A percentile compares a stretch with the other conserved stretches of the same genome.
Conservation (phyloP, 148 eudicot genomes). For the Persicaria tinctoria region DNA sequence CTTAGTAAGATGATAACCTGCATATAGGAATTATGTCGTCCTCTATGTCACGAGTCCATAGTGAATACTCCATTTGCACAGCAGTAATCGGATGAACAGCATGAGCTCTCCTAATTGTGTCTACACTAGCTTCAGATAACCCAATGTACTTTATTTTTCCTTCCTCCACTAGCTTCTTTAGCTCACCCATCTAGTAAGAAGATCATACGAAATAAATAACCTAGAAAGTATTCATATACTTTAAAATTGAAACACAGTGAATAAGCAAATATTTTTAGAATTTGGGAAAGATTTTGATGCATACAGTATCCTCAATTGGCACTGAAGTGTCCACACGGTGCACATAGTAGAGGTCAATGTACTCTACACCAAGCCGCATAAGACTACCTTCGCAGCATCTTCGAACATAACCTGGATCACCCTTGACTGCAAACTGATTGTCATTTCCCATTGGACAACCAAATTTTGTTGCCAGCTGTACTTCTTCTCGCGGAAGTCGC, state of each 20-base stretch:
- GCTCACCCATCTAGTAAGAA: slow-evolving; percentile 35
- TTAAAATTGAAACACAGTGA: background rate
- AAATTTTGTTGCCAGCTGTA: slow-evolving; percentile 41
- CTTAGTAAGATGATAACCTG: slow-evolving; percentile 14
- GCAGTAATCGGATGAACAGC: slow-evolving; percentile 46
- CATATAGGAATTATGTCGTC: slow-evolving; percentile 44
- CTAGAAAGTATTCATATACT: background rate
- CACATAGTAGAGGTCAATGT: slow-evolving; percentile 41
- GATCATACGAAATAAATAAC: background rate
- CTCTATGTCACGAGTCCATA: slow-evolving; percentile 39
- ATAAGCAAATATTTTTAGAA: background rate
- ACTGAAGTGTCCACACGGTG: slow-evolving; percentile 39
- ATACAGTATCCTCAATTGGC: slow-evolving; percentile 45
- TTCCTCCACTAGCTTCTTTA: slow-evolving; percentile 47
- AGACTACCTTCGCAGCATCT: slow-evolving; percentile 40
- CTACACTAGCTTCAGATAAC: slow-evolving; percentile 36
- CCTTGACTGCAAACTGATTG: slow-evolving; percentile 17
- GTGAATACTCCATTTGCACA: slow-evolving; percentile 43
- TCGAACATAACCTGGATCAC: slow-evolving; percentile 37
- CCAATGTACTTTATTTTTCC: slow-evolving; percentile 49
- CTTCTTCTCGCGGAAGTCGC: slow-evolving; percentile 29
- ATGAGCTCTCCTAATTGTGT: slow-evolving; percentile 43
- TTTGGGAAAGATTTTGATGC: background rate
- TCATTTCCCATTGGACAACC: slow-evolving; percentile 15
- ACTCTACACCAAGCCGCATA: slow-evolving; percentile 35